Evolutionary conservation across 2,329 filamentous ascomycete genomes (phyloP).

Genomic region (Colletotrichum destructivum): DNA sequence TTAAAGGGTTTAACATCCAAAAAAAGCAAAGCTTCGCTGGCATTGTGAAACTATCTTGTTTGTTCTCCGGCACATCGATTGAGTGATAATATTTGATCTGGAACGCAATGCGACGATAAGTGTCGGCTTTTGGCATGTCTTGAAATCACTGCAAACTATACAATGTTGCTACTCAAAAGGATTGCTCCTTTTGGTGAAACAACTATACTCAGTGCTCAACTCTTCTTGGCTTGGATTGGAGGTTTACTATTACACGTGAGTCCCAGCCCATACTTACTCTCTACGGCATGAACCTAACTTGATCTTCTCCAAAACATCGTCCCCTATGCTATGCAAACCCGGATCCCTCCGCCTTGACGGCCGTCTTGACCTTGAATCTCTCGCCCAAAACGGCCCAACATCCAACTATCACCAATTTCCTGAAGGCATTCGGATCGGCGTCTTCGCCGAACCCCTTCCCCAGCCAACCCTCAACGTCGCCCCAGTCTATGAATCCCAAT

Average conservation of each 20-base stretch:
- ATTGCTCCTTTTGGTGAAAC: too few species aligned
- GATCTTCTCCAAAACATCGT: not conserved
- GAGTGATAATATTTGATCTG: too few species aligned
- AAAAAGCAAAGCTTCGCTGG: not conserved
- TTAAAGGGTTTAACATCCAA: not conserved
- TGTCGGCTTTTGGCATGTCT: too few species aligned
- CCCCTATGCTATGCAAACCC: not conserved
- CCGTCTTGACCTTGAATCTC: constrained; percentile 30
- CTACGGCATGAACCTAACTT: too few species aligned
- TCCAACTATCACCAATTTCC: constrained; percentile 22
- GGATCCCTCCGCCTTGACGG: not conserved
- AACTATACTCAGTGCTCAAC: too few species aligned
- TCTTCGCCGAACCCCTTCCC: constrained; percentile 55
- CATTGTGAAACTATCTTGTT: too few species aligned
- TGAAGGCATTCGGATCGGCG: constrained; percentile 46
- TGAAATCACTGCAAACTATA: too few species aligned
- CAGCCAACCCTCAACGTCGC: constrained; percentile 50
- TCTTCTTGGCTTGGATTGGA: too few species aligned
- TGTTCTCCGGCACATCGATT: rapidly evolving
- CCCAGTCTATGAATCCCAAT: constrained; percentile 59
- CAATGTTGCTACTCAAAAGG: too few species aligned
- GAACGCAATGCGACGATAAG: too few species aligned
- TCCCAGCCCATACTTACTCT: too few species aligned
- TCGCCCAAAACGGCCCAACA: constrained; percentile 37
- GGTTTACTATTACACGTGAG: too few species aligned